Base-by-base conservation (phyloP, 2,329 filamentous ascomycete genomes). In the Penicillium sp. region DNA sequence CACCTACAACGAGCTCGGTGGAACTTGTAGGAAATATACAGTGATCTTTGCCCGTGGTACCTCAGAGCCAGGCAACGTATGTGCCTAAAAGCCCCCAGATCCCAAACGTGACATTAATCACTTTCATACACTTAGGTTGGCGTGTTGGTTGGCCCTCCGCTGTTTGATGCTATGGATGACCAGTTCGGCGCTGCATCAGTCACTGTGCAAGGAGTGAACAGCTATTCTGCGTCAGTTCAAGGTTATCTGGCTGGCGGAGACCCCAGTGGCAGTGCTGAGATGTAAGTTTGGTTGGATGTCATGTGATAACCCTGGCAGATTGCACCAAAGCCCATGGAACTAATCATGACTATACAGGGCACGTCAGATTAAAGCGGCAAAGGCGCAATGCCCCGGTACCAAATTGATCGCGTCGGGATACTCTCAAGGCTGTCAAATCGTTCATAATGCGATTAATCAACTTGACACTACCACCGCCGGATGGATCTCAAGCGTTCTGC, bases 31-130 rank as follows among this genome's bases (percentile, higher is more conserved):
- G 5, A 51, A 54, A 28, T 56, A 47, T 9, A 57, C 55, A 2
- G 48, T 57, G 26, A 47, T 57, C 24, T 57, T 51, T 36, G 55
- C 55, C 13, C 53, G 55, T 25, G 55, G 55, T 8, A 57, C 55
- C 2, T 33, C 51, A n/a, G 55, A 57, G 36, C 55, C 55, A 1
- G 55, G 55, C 5, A 57, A 57, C 43, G 50, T 51, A 37, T 12
- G 37, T 41, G 5, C 6, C 5, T 5, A 2, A 8, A 8, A 26
- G 5, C 7, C 11, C 4, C 29, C 11, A 5, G 18, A n/a, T 4
- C 5, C 12, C 6, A 24, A 12, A 8, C 3, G 5, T 25, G 5
- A 43, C 25, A 11, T 32, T 43, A 25, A 43, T 11, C 6, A 4
- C 3, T 2, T 2, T 1, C 7, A 12, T 43, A 9, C 25, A 7